Percentiles rank a stretch among this genome's conserved stretches.
Conservation (phyloP, 2,329 filamentous ascomycete species). For the Rutstroemia sp. region DNA sequence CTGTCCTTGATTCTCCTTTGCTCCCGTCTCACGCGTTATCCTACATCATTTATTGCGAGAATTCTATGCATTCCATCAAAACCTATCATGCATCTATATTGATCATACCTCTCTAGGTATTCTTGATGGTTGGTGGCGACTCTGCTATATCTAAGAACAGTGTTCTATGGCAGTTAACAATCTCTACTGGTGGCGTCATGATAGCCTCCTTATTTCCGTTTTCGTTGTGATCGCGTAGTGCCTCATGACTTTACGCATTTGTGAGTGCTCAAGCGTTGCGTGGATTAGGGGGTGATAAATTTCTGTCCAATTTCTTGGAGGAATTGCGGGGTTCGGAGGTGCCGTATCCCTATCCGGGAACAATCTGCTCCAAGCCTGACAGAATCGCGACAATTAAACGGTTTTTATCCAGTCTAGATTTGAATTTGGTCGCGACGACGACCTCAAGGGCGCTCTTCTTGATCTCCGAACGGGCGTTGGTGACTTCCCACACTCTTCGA, state of each 20-base stretch:
- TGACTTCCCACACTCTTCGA: background rate
- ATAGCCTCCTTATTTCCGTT: slow-evolving; percentile 2
- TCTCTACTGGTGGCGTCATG: background rate
- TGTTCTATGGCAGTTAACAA: background rate
- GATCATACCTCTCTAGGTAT: background rate
- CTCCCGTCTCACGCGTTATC: background rate
- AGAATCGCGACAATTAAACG: background rate
- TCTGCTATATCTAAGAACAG: background rate
- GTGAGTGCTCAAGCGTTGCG: background rate
- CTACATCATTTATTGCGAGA: background rate
- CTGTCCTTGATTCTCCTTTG: background rate
- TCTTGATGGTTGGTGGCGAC: background rate
- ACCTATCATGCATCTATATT: background rate
- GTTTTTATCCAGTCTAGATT: background rate
- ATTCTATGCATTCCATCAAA: background rate
- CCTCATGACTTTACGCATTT: slow-evolving; percentile 4
- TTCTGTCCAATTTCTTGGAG: background rate
- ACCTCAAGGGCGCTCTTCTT: background rate
- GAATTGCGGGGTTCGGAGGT: slow-evolving; percentile 6
- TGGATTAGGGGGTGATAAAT: slow-evolving; percentile 1
- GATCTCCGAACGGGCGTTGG: background rate
- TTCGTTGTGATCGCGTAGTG: slow-evolving; percentile 10
- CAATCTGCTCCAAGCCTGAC: background rate
- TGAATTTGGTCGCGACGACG: background rate
- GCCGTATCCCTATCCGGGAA: background rate